Conservation (phyloP, 2,329 filamentous ascomycete genomes). For the Penicillium sp. region DNA sequence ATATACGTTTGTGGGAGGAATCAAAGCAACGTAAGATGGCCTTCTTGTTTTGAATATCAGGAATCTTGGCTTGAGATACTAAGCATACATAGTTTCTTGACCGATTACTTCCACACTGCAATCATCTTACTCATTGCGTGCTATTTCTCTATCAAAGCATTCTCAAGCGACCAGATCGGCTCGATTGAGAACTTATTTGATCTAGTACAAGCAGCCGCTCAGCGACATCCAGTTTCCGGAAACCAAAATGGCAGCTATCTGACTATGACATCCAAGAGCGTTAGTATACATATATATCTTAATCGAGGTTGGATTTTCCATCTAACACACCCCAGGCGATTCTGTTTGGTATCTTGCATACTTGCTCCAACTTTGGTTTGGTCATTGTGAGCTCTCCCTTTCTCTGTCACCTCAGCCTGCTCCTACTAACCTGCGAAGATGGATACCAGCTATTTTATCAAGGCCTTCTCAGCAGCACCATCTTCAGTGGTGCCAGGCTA, state of each 20-base stretch:
- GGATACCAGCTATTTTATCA: conserved; percentile 60
- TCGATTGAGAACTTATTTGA: conserved; percentile 56
- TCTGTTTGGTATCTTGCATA: conserved; percentile 56
- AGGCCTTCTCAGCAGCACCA: conserved; percentile 55
- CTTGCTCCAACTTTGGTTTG: conserved; percentile 56
- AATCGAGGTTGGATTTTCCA: background rate
- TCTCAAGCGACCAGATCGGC: conserved; percentile 51
- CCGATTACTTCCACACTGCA: conserved; percentile 60
- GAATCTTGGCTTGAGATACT: background rate
- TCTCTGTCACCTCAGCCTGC: background rate
- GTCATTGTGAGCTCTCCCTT: conserved; percentile 48
- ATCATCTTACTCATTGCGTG: conserved; percentile 57
- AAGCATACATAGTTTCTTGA: conserved; percentile 43
- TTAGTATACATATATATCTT: conserved; percentile 34
- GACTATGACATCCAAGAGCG: conserved; percentile 60
- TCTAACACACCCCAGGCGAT: conserved; percentile 46
- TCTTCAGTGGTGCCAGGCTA: conserved; percentile 58
- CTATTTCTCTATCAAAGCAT: conserved; percentile 56
- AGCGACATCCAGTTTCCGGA: conserved; percentile 53
- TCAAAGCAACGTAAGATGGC: conserved; percentile 42
- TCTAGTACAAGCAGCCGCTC: conserved; percentile 51
- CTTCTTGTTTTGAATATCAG: background rate
- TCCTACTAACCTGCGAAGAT: conserved; percentile 35
- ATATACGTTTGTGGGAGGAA: conserved; percentile 47
- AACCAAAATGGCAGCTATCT: conserved; percentile 60